Percentiles rank a stretch among this genome's conserved stretches.
Conservation (phyloP, 1,284 basidiomycete genomes). For the Puccinia horiana region DNA sequence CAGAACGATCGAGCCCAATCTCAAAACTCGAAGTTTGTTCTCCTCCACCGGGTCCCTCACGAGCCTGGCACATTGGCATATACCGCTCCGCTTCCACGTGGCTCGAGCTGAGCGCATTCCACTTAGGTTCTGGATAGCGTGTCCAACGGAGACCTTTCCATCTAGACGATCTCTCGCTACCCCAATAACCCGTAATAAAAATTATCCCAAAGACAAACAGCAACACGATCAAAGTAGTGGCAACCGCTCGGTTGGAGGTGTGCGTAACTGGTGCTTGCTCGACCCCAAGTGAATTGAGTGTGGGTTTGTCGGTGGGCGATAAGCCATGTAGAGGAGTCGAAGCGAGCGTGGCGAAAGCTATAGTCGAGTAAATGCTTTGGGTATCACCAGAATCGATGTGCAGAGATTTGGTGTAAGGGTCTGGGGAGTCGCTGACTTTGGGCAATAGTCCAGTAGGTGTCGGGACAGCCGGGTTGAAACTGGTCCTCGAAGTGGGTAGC, state of each 20-base stretch:
- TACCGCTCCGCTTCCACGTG: neutral
- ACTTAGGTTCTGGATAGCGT: neutral
- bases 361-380: neutral
- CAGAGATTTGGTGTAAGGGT: neutral
- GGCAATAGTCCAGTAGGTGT: neutral
- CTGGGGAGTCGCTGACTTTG: neutral
- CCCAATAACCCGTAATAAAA: constrained; percentile 20
- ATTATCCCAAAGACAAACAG: constrained; percentile 24
- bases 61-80: neutral
- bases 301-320: neutral
- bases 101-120: neutral
- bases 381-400: neutral
- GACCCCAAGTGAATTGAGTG: neutral
- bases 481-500: neutral
- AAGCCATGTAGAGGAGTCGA: neutral
- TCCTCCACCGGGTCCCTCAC: neutral
- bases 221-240: constrained; percentile 16
- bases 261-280: neutral
- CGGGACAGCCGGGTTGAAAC: neutral
- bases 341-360: neutral
- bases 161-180: constrained; percentile 1
- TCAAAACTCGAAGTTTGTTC: neutral
- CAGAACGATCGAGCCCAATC: neutral
- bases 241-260: constrained; percentile 17
- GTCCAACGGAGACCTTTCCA: constrained; percentile 25